Base-by-base conservation (phyloP, 345 rosid species). In the Heritiera littoralis region DNA sequence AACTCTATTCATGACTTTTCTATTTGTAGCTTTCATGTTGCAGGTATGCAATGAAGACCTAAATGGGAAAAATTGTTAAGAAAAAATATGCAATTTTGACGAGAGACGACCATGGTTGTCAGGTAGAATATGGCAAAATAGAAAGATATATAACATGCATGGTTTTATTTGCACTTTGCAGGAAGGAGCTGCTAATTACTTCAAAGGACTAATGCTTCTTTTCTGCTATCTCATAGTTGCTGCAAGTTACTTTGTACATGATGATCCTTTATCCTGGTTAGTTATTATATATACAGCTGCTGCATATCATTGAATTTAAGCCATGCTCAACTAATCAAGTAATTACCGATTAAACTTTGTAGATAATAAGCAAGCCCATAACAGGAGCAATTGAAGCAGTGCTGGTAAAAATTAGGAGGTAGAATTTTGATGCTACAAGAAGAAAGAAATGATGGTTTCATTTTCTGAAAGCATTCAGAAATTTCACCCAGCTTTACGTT, bases 131-230 rank as follows among this genome's bases (percentile, higher is more conserved):
- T 58, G 61, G 30, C 9, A 64, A 64, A 32, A 32, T 12, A 54
- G 7, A 15, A 15, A 5, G 54, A 49, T 49, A 49, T 49, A 49
- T 49, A 23, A 60, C n/a, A 7, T 18, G 7, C 1, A 56, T 18
- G 66, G 61, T 66, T 52, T 70, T 76, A 59, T 69, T n/a, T 77
- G 72, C n/a, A 40, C 51, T 11, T 12, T 83, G 84, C 87, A 92
- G 97, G 97, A 92, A 84, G 97, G 94, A 68, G 86, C 93, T 70
- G 86, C 94, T 9, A 91, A 89, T 85, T 91, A 92, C 82, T 92
- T 92, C 23, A 91, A 92, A 83, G 93, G 97, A 74, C 83, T 91
- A 23, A 89, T 91, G 92, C 94, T 92, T 52, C 86, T 92, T 79
- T 92, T 92, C 72, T 87, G 93, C 55, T 91, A 92, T 81, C 64